Conservation (phyloP, 257 asterid genomes). For the Nicotiana noctiflora region DNA sequence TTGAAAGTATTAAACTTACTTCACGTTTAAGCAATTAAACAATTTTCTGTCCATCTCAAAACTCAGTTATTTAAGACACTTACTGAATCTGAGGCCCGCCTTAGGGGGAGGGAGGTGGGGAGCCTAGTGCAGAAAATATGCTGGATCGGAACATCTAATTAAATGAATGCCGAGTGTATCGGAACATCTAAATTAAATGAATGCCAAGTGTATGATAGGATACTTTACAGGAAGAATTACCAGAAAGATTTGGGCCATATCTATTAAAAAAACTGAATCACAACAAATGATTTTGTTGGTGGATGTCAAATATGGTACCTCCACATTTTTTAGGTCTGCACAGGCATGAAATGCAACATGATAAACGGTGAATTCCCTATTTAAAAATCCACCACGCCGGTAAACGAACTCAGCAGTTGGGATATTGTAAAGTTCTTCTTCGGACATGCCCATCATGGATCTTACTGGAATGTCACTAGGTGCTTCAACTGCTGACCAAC, state of each 20-base stretch:
- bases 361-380: slow-evolving; percentile 57
- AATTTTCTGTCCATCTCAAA: background rate
- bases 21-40: background rate
- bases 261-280: background rate
- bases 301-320: slow-evolving; percentile 38
- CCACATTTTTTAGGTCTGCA: slow-evolving; percentile 63
- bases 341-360: slow-evolving; percentile 83
- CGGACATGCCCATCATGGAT: slow-evolving; percentile 72
- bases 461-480: slow-evolving; percentile 61
- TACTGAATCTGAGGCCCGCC: background rate
- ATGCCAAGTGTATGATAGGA: background rate
- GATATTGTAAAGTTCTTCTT: slow-evolving; percentile 79
- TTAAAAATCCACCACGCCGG: slow-evolving; percentile 72
- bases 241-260: background rate
- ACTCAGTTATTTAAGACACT: background rate
- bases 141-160: background rate
- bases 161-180: no score
- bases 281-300: background rate
- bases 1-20: background rate
- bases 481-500: slow-evolving; percentile 88
- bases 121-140: background rate
- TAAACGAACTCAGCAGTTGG: slow-evolving; percentile 78
- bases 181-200: background rate
- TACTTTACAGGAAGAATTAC: background rate
- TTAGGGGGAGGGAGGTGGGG: background rate